phyloP scores from a whole-genome alignment of 2,329 filamentous ascomycete species.

The Colletotrichum scovillei region DNA sequence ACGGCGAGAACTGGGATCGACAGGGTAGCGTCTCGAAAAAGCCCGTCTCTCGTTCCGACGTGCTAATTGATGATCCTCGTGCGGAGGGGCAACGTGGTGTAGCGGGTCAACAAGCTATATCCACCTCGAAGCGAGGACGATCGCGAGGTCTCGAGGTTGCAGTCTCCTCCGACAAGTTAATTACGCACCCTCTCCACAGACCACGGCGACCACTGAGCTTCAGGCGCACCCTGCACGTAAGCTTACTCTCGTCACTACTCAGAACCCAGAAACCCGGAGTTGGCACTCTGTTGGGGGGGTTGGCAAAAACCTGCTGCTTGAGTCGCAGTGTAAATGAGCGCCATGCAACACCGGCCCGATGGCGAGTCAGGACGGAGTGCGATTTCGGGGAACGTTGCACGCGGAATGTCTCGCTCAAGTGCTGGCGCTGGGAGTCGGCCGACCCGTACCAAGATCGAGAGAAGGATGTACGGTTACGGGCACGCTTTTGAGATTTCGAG shows the following conservation, averaged over 20 bases:
- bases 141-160: slow-evolving; percentile 26
- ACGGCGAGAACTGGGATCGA: background rate
- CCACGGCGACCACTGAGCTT: slow-evolving; percentile 13
- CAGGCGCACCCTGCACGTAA: slow-evolving; percentile 23
- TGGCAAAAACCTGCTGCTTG: slow-evolving; percentile 1
- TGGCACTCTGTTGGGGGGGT: background rate
- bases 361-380: slow-evolving; percentile 22
- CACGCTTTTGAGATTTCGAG: background rate
- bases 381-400: slow-evolving; percentile 6
- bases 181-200: slow-evolving; percentile 11
- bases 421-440: background rate
- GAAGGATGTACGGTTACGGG: background rate
- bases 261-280: slow-evolving; percentile 25
- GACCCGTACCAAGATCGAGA: background rate
- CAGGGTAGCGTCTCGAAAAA: slow-evolving; percentile 9
- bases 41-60: slow-evolving; percentile 7
- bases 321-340: slow-evolving; percentile 1
- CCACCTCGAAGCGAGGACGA: slow-evolving; percentile 20
- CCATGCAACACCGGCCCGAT: background rate
- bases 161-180: slow-evolving; percentile 9
- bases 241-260: slow-evolving; percentile 19
- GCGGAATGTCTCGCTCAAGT: background rate
- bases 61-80: slow-evolving; percentile 25
- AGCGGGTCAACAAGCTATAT: slow-evolving; percentile 9
- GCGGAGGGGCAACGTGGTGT: slow-evolving; percentile 9